Evolutionary conservation across 192 early-diverging fungal species (phyloP).

Genomic region (Powellomyces hirtus): DNA sequence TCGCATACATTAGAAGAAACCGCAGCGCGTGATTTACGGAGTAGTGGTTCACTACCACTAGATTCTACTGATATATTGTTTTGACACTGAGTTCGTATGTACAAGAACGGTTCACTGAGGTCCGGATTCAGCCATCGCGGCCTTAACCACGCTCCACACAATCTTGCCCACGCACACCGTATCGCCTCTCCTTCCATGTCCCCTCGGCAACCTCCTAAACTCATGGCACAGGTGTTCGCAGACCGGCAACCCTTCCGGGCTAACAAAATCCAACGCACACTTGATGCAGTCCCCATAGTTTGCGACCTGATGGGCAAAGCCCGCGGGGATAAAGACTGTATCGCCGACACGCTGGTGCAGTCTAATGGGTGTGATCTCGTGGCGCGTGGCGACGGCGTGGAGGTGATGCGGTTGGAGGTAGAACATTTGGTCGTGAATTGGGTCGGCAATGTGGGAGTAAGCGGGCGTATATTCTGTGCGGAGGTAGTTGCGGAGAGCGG

Average conservation of each 20-base stretch:
- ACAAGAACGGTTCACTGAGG: neutral
- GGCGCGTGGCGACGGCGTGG: conserved; percentile 30
- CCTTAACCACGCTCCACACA: neutral
- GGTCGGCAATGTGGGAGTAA: conserved; percentile 33
- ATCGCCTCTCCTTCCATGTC: conserved; percentile 46
- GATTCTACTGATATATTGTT: too few relatives aligned
- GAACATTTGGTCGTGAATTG: conserved; percentile 67
- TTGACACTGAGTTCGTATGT: too few relatives aligned
- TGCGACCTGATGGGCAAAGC: conserved; percentile 72
- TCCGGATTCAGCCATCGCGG: neutral
- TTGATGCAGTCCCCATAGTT: conserved; percentile 68
- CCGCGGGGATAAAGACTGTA: conserved; percentile 75
- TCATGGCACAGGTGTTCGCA: conserved; percentile 47
- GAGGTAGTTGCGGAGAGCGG: conserved; percentile 4
- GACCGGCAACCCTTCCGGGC: conserved; percentile 54
- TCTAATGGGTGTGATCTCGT: conserved; percentile 50
- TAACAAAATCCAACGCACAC: conserved; percentile 70
- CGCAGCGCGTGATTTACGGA: too few relatives aligned
- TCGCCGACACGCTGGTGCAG: conserved; percentile 70
- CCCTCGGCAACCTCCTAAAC: conserved; percentile 40
- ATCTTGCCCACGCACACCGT: conserved; percentile 15
- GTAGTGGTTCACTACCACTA: too few relatives aligned
- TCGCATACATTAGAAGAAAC: too few relatives aligned
- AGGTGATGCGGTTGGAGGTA: conserved; percentile 55
- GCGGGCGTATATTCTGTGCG: neutral